Evolutionary conservation across 257 asterid species (phyloP).

Genomic region (Solanum rostratum): DNA sequence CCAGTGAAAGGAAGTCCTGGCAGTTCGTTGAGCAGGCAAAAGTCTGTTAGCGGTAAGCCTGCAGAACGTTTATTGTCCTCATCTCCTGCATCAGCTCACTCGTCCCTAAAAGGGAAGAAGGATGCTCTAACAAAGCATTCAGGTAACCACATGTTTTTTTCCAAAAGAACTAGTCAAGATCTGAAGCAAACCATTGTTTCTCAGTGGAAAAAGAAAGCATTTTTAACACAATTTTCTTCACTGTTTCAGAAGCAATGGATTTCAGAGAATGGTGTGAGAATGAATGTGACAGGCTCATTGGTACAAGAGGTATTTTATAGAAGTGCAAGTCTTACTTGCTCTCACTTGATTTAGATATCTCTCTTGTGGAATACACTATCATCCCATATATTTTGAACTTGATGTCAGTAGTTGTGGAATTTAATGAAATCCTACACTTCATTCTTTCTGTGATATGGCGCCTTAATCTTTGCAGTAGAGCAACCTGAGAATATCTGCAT

Average conservation of each 20-base stretch:
- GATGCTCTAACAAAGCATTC: constrained; percentile 42
- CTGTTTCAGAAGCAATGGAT: constrained; percentile 73
- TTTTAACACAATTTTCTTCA: background rate
- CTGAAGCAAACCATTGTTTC: background rate
- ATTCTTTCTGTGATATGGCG: background rate
- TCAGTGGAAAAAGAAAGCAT: background rate
- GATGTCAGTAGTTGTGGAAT: background rate
- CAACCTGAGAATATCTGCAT: background rate
- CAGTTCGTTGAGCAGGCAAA: constrained; percentile 45
- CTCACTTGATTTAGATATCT: background rate
- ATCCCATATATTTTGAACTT: background rate
- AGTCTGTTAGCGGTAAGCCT: constrained; percentile 38
- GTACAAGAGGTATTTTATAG: constrained; percentile 62
- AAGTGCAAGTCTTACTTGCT: background rate
- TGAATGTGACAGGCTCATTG: constrained; percentile 74
- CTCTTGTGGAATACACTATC: background rate
- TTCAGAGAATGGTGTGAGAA: constrained; percentile 95
- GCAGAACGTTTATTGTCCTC: constrained; percentile 30
- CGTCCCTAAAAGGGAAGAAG: constrained; percentile 53
- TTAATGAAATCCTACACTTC: background rate
- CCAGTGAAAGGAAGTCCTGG: constrained; percentile 46
- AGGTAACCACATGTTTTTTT: constrained; percentile 27
- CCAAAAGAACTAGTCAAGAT: background rate
- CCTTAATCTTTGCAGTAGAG: background rate
- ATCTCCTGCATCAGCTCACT: constrained; percentile 34